These are phyloP conservation scores for Zizania palustris DNA, from an alignment of 202 grass and related monocot genomes.

Conservation along the genomic window DNA sequence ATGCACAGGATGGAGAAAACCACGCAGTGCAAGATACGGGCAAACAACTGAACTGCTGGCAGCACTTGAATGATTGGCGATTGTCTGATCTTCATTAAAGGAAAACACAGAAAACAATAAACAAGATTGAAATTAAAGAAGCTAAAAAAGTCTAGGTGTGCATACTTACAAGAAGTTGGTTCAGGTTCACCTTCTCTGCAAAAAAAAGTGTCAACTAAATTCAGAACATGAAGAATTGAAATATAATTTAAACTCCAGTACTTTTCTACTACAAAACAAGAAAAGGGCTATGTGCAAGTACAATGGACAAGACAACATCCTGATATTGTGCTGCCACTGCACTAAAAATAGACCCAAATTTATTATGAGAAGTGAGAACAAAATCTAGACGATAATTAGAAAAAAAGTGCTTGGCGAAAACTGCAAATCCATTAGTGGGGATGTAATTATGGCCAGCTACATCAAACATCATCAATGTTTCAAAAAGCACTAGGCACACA, in stretches of 20 bases:
- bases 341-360: not conserved
- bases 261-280: not conserved
- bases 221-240: conserved; percentile 33
- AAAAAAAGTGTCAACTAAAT: conserved; percentile 31
- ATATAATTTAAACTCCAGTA: not conserved
- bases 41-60: conserved; percentile 68
- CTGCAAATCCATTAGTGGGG: conserved; percentile 6
- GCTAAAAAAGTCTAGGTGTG: conserved; percentile 18
- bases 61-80: conserved; percentile 61
- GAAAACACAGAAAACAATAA: conserved; percentile 38
- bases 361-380: not conserved
- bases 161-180: conserved; percentile 65
- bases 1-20: conserved; percentile 63
- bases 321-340: not conserved
- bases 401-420: conserved; percentile 5
- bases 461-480: conserved; percentile 14
- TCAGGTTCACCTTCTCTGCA: conserved; percentile 66
- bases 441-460: conserved; percentile 2
- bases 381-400: conserved; percentile 6
- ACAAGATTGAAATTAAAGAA: conserved; percentile 23
- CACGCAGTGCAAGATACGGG: conserved; percentile 62
- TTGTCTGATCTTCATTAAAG: conserved; percentile 61
- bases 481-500: no score
- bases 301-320: not conserved
- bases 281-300: not conserved